These are phyloP conservation scores for Lachancea waltii DNA, from an alignment of 805 yeast genomes.

Conservation along the genomic window DNA sequence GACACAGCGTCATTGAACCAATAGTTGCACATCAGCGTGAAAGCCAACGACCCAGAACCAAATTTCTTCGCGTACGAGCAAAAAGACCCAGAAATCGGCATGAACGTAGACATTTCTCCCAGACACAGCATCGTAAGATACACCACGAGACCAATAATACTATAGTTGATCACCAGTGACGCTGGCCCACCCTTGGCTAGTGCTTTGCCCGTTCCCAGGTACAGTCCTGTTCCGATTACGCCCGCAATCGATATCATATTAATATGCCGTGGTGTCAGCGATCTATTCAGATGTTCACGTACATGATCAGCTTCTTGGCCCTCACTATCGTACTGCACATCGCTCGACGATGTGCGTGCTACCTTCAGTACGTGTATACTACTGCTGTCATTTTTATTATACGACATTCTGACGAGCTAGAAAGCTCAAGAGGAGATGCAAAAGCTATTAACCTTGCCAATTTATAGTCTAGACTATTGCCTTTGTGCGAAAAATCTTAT, in stretches of 20 bases:
- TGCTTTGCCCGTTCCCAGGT: conserved; percentile 53
- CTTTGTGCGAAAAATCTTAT: too few relatives aligned
- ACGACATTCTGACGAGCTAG: too few relatives aligned
- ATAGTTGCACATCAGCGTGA: conserved; percentile 61
- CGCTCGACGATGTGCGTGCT: not conserved
- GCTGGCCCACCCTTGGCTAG: conserved; percentile 56
- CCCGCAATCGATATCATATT: conserved; percentile 72
- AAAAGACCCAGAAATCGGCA: conserved; percentile 56
- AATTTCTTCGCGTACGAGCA: conserved; percentile 58
- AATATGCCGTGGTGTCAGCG: conserved; percentile 55
- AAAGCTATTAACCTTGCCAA: too few relatives aligned
- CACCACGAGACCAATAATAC: conserved; percentile 56
- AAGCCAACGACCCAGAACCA: conserved; percentile 58
- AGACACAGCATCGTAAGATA: conserved; percentile 56
- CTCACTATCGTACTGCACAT: not conserved
- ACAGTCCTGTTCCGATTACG: conserved; percentile 66
- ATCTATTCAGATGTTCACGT: conserved; percentile 37
- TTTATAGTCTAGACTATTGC: too few relatives aligned
- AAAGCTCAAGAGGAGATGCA: too few relatives aligned
- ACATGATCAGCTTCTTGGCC: not conserved
- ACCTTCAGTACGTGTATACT: too few relatives aligned
- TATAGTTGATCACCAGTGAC: conserved; percentile 50
- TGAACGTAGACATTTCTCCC: conserved; percentile 73
- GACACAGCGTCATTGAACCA: conserved; percentile 72
- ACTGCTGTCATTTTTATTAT: too few relatives aligned